phyloP scores from a whole-genome alignment of 306 rosid genomes.

The Quercus gilva region DNA sequence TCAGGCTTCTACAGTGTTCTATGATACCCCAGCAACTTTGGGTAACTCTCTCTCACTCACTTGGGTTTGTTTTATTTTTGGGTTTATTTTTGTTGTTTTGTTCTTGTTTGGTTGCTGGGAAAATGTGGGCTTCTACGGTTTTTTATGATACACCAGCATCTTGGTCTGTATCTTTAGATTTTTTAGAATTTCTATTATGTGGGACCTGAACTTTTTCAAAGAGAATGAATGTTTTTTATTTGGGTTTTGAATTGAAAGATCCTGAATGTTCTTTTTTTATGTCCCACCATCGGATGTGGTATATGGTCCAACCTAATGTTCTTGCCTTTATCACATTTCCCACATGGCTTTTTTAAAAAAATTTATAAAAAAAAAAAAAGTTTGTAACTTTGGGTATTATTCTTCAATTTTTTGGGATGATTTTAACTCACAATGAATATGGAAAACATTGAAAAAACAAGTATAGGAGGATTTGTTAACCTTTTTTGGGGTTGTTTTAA shows the following conservation, averaged over 20 bases:
- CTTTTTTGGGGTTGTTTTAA: no score
- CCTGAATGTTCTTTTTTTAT: not conserved
- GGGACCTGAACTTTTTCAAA: not conserved
- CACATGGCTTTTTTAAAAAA: not conserved
- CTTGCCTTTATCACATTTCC: not conserved
- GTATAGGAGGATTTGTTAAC: not conserved
- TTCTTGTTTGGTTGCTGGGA: not conserved
- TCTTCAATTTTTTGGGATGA: not conserved
- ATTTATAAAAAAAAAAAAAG: not conserved
- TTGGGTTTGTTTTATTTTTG: not conserved
- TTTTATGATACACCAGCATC: no score
- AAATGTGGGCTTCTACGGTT: not conserved
- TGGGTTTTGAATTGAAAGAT: not conserved
- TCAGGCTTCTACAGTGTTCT: conserved; percentile 87
- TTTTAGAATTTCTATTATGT: not conserved
- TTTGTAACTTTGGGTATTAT: not conserved
- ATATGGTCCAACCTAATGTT: not conserved
- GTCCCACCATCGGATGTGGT: not conserved
- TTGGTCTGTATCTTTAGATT: not conserved
- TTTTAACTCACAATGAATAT: not conserved
- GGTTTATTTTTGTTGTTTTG: no score
- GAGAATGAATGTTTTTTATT: not conserved
- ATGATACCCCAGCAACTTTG: conserved; percentile 81
- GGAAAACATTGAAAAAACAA: not conserved
- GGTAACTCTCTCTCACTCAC: conserved; percentile 29